Conservation (phyloP, 352 stramenopile species). For the Phytopythium chamaehyphon region DNA sequence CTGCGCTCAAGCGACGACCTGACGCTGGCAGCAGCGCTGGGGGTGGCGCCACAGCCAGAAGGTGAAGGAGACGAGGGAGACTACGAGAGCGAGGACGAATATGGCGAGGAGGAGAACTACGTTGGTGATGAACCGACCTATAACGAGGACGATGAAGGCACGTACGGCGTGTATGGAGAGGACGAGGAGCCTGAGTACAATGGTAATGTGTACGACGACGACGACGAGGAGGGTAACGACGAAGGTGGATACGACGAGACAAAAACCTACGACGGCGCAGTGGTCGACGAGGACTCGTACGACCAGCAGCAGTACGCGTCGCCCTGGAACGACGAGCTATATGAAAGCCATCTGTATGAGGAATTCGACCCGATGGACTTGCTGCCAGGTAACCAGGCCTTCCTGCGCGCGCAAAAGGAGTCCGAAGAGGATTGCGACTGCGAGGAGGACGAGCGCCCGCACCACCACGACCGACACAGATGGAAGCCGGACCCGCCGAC, state of each 20-base stretch:
- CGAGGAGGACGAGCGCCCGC: neutral
- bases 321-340: neutral
- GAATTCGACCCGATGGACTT: conserved; percentile 7
- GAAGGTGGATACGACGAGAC: neutral
- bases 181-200: conserved; percentile 1
- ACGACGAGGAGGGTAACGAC: neutral
- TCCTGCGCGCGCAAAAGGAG: conserved; percentile 5
- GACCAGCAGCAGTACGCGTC: neutral
- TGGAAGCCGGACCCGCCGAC: conserved; percentile 3
- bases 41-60: too few species aligned
- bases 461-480: neutral
- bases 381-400: conserved; percentile 4
- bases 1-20: too few species aligned
- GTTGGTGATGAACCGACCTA: conserved; percentile 11
- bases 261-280: neutral
- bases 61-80: neutral
- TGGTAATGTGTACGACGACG: conserved; percentile 7
- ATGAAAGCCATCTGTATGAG: neutral
- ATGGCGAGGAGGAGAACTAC: conserved; percentile 8
- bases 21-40: too few species aligned
- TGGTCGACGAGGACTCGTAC: conserved; percentile 3
- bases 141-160: conserved; percentile 4
- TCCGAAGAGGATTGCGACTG: conserved; percentile 8
- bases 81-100: conserved; percentile 6
- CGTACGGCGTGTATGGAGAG: conserved; percentile 7